Conservation (phyloP, 2,329 filamentous ascomycete species). For the Magnaporthiopsis poae region DNA sequence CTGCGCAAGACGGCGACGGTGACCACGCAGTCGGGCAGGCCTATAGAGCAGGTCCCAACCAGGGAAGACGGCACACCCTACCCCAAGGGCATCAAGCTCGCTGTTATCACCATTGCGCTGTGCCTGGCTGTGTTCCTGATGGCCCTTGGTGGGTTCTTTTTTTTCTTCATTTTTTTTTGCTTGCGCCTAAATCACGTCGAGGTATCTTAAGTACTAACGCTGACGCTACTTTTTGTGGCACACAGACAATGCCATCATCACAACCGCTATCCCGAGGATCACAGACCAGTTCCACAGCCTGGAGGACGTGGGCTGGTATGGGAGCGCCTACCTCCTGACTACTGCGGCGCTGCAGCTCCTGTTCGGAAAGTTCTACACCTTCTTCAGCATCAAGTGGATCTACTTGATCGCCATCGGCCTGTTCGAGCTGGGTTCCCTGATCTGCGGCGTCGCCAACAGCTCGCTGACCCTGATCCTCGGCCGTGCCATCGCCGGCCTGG, state of each 20-base stretch:
- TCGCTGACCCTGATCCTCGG: constrained; percentile 17
- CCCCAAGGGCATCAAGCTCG: constrained; percentile 25
- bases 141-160: constrained; percentile 20
- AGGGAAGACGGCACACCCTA: constrained; percentile 29
- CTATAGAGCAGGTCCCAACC: constrained; percentile 13
- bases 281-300: constrained; percentile 27
- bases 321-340: constrained; percentile 27
- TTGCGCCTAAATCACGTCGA: neutral
- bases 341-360: constrained; percentile 23
- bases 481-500: constrained; percentile 18
- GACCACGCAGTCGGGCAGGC: constrained; percentile 15
- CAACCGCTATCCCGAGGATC: constrained; percentile 27
- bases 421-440: constrained; percentile 27
- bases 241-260: constrained; percentile 22
- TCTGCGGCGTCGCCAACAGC: constrained; percentile 21
- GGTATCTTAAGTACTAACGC: neutral
- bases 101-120: constrained; percentile 31
- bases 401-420: constrained; percentile 23
- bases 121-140: constrained; percentile 35
- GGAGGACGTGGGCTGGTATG: constrained; percentile 34
- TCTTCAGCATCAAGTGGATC: constrained; percentile 26
- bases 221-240: neutral
- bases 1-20: constrained; percentile 18
- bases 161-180: no score
- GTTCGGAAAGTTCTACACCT: constrained; percentile 28